phyloP scores from a whole-genome alignment of 2,329 filamentous ascomycete species.

The Aureobasidium uvarum region DNA sequence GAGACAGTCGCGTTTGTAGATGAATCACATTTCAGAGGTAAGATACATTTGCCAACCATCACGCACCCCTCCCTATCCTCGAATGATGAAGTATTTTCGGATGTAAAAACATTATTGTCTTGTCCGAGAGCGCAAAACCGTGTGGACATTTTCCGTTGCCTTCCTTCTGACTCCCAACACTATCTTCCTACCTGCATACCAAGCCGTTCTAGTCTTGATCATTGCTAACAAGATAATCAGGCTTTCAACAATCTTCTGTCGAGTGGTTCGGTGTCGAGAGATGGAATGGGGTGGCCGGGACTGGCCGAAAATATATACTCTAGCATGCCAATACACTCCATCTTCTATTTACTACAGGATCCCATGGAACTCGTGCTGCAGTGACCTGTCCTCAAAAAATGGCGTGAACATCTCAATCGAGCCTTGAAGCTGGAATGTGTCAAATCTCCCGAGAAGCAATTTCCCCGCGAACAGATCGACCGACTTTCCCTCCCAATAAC shows the following conservation, averaged over 20 bases:
- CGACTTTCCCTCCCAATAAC: not conserved
- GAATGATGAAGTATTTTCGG: conserved; percentile 93
- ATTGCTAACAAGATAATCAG: conserved; percentile 13
- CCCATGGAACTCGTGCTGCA: no score
- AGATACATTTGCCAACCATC: not conserved
- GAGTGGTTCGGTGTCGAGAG: not conserved
- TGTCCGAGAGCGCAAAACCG: conserved; percentile 90
- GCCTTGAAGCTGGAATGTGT: not conserved
- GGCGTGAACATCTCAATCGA: not conserved
- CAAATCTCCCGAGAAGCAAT: conserved; percentile 12
- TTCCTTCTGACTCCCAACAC: conserved; percentile 84
- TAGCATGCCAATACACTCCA: not conserved
- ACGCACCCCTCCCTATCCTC: conserved; percentile 29
- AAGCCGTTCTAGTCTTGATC: not conserved
- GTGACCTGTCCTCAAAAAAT: not conserved
- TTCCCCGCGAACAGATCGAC: conserved; percentile 19
- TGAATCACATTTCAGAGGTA: not conserved
- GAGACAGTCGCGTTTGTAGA: no score
- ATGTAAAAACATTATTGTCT: conserved; percentile 77
- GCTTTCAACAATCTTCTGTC: conserved; percentile 8
- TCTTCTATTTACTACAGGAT: not conserved
- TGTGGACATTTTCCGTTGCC: conserved; percentile 99
- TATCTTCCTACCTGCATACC: not conserved
- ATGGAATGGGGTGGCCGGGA: not conserved
- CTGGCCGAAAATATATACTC: not conserved